phyloP scores from a whole-genome alignment of 805 yeast species.

The Candida silvatica region DNA sequence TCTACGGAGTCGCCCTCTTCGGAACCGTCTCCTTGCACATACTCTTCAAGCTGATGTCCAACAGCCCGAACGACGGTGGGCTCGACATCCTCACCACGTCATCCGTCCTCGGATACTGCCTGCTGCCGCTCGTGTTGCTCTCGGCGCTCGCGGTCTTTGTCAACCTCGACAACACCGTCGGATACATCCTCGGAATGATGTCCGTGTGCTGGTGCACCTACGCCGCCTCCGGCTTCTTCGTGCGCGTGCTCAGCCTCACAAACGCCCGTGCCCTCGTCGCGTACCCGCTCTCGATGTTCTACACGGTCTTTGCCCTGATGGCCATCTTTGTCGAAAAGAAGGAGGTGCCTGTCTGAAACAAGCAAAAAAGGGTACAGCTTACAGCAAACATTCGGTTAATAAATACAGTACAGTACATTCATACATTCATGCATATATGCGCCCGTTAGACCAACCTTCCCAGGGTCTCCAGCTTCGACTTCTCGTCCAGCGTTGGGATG shows the following conservation, averaged over 20 bases:
- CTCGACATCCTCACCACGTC: slow-evolving; percentile 66
- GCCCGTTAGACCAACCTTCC: slow-evolving; percentile 5
- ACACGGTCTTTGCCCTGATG: slow-evolving; percentile 92
- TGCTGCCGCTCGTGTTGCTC: slow-evolving; percentile 77
- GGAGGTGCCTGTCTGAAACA: too few relatives aligned
- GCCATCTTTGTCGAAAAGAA: slow-evolving; percentile 57
- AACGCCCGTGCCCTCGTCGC: slow-evolving; percentile 89
- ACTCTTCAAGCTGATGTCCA: slow-evolving; percentile 82
- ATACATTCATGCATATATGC: not conserved
- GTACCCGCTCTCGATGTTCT: slow-evolving; percentile 85
- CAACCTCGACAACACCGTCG: slow-evolving; percentile 62
- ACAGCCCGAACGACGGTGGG: slow-evolving; percentile 27
- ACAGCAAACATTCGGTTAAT: not conserved
- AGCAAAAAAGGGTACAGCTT: not conserved
- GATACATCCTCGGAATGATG: slow-evolving; percentile 58
- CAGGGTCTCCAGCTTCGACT: slow-evolving; percentile 5
- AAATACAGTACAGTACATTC: not conserved
- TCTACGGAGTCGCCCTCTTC: slow-evolving; percentile 90
- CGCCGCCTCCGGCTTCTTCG: slow-evolving; percentile 89
- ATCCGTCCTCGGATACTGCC: slow-evolving; percentile 87
- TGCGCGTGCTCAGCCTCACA: slow-evolving; percentile 70
- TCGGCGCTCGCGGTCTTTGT: slow-evolving; percentile 63
- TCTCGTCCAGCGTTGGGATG: slow-evolving; percentile 41
- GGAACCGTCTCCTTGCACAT: slow-evolving; percentile 83
- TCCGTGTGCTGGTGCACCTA: slow-evolving; percentile 87